Base-by-base conservation (phyloP, 257 asterid species). In the Handroanthus guayacan region DNA sequence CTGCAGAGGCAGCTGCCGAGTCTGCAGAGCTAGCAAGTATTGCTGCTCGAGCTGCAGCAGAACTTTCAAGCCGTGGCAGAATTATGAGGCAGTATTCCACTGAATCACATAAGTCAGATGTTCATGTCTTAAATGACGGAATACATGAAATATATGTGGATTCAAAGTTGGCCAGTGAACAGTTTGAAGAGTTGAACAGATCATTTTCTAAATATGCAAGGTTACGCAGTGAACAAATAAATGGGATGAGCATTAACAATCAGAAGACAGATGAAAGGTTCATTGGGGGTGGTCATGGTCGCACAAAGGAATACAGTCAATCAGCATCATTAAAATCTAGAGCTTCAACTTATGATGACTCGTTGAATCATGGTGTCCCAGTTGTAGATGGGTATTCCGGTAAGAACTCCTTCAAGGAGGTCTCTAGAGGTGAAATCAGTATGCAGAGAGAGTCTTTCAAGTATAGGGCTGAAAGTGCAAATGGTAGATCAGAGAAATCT, bases 1-100 rank as follows among this genome's bases (percentile, higher is more conserved):
- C 98, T n/a, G 97, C 97, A 72, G 89, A 84, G 83, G 96, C 94
- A 31, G 97, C 98, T 17, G 98, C 97, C 45, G 98, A 90, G 80
- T 89, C 94, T 80, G 97, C 98, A 62, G 97, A 89, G 67, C 84
- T 54, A 12, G 97, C 98, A 69, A 91, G 92, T 82, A 71, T 88
- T 87, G 97, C 97, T 47, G 97, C 97, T 56, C 86, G 89, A 84
- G 97, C 97, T 71, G 97, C 97, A 58, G 97, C 98, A 8, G 89
- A 90, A 69, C 84, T 91, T 71, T 79, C 97, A 51, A 86, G 79
- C 67, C 85, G 78, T 54, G 91, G 60, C 25, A 82, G 83, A 83
- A 36, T 74, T 55, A 43, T 58, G 52, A 85, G 79, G 72, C 88
- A 85, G 75, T 47, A 78, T 79, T 71, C 92, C 52, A 51, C 74